These are phyloP conservation scores for Thraustochytrium striatum DNA, from an alignment of 352 stramenopile species.

Conservation along the genomic window DNA sequence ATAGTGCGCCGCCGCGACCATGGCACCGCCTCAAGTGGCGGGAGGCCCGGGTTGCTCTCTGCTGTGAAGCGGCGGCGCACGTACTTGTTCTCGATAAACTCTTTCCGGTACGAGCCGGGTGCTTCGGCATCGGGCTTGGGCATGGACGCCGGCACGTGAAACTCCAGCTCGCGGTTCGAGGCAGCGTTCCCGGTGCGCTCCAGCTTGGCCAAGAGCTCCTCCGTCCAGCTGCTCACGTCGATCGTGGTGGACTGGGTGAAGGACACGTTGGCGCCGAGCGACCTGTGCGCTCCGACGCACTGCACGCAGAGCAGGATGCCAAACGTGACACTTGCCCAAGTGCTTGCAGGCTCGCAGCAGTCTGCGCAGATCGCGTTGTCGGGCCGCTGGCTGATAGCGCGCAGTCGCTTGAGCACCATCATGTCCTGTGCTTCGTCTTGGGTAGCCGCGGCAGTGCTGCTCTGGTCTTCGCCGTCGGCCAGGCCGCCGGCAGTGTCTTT, in stretches of 20 bases:
- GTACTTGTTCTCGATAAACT: conserved; percentile 39
- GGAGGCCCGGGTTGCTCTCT: neutral
- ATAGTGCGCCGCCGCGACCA: conserved; percentile 14
- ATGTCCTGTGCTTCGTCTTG: too few relatives aligned
- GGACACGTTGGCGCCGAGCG: conserved; percentile 33
- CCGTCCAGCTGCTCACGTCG: conserved; percentile 29
- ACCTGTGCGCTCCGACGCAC: conserved; percentile 36
- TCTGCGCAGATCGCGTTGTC: conserved; percentile 36
- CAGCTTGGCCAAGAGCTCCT: neutral
- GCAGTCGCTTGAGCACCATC: too few relatives aligned
- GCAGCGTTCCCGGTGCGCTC: neutral
- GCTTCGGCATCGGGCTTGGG: conserved; percentile 5
- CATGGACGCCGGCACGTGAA: conserved; percentile 11
- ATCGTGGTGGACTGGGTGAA: conserved; percentile 45
- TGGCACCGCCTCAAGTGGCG: neutral
- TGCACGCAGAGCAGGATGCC: conserved; percentile 23
- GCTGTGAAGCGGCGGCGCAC: conserved; percentile 1
- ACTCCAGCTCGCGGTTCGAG: conserved; percentile 27
- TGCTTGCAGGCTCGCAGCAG: conserved; percentile 23
- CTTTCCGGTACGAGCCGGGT: conserved; percentile 10
- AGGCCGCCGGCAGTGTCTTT: too few relatives aligned
- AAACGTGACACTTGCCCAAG: conserved; percentile 44
- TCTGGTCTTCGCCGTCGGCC: too few relatives aligned
- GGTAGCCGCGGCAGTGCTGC: too few relatives aligned
- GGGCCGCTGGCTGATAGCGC: neutral